Conservation (phyloP, 257 asterid species). For the Rubia yunnanensis region DNA sequence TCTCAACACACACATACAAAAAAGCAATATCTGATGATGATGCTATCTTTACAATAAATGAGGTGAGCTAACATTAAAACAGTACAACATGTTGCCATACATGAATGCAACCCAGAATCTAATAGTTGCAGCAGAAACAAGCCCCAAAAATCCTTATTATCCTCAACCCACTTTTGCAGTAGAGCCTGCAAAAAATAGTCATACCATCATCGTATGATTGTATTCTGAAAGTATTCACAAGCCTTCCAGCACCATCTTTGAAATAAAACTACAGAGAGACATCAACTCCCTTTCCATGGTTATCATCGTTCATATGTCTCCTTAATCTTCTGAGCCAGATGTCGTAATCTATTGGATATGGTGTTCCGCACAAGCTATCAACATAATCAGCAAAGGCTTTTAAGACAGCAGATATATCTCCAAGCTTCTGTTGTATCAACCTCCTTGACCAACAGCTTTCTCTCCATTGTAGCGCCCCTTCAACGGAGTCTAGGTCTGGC, state of each 20-base stretch:
- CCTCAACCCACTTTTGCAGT: slow-evolving; percentile 3
- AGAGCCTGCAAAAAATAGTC: no score
- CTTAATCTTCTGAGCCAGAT: slow-evolving; percentile 82
- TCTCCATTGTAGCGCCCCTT: slow-evolving; percentile 95
- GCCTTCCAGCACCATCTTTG: no score
- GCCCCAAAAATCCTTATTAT: not conserved
- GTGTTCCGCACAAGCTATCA: slow-evolving; percentile 96
- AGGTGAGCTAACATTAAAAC: not conserved
- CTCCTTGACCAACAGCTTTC: slow-evolving; percentile 96
- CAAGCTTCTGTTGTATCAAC: slow-evolving; percentile 88
- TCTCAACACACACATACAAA: not conserved
- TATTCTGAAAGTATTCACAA: not conserved
- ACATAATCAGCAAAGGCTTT: slow-evolving; percentile 98
- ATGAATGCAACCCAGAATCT: not conserved
- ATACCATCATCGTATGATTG: no score
- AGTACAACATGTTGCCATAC: not conserved
- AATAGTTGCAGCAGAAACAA: slow-evolving; percentile 3
- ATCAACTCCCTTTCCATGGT: no score
- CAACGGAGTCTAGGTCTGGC: slow-evolving; percentile 88
- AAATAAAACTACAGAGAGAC: no score
- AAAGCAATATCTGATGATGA: not conserved
- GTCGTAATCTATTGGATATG: slow-evolving; percentile 79
- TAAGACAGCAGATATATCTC: slow-evolving; percentile 85
- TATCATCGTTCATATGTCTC: slow-evolving; percentile 54
- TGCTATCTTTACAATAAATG: slow-evolving; percentile 4